phyloP scores from a whole-genome alignment of 2,329 filamentous ascomycete genomes.

The Pseudogymnoascus sp. region DNA sequence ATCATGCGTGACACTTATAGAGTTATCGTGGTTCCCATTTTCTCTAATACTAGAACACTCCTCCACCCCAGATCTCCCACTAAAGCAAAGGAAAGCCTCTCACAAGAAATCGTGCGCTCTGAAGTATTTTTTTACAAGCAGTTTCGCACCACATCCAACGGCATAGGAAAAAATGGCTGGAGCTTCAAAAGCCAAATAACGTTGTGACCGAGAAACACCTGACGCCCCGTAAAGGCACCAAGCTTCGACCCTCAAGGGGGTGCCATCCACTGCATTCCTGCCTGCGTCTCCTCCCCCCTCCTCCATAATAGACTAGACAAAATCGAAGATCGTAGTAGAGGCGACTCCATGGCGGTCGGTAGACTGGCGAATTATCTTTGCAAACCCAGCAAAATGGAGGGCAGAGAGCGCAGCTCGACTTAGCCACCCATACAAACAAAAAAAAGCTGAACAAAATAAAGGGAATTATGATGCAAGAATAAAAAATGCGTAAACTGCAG shows the following conservation, averaged over 20 bases:
- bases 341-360: conserved; percentile 5
- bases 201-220: conserved; percentile 7
- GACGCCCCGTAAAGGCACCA: conserved; percentile 1
- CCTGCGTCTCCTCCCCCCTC: background rate
- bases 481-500: conserved; percentile 19
- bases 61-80: conserved; percentile 1
- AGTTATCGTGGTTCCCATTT: conserved; percentile 11
- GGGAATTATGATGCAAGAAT: conserved; percentile 42
- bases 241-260: background rate
- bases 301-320: background rate
- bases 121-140: conserved; percentile 11
- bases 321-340: conserved; percentile 9
- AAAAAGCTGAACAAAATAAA: conserved; percentile 24
- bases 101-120: conserved; percentile 4
- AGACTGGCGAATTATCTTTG: conserved; percentile 10
- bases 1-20: background rate
- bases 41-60: conserved; percentile 11
- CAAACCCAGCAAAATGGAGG: conserved; percentile 9
- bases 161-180: background rate
- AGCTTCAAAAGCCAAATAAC: conserved; percentile 1
- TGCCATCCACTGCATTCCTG: background rate
- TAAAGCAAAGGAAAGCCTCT: conserved; percentile 8
- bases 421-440: conserved; percentile 32
- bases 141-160: conserved; percentile 9
- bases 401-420: conserved; percentile 18